phyloP scores from a whole-genome alignment of 2,329 filamentous ascomycete genomes.

The Aureobasidium sp. region DNA sequence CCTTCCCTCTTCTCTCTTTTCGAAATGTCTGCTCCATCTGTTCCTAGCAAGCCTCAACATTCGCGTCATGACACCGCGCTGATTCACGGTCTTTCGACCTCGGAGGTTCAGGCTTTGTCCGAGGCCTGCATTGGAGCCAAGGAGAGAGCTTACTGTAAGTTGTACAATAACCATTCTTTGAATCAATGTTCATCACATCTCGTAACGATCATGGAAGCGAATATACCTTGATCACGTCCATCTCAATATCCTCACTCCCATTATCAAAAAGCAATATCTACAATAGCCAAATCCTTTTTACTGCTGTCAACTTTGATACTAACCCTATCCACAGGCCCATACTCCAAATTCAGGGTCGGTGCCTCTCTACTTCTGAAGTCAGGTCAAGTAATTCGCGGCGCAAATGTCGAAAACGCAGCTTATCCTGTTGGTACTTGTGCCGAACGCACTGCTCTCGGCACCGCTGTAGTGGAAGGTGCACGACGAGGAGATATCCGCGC shows the following conservation, averaged over 20 bases:
- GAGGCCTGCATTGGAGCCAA: constrained; percentile 76
- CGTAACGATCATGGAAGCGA: no score
- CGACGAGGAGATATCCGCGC: constrained; percentile 70
- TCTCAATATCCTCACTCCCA: no score
- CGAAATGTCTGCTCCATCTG: constrained; percentile 15
- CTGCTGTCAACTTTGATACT: not conserved
- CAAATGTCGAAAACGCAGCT: constrained; percentile 92
- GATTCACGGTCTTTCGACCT: constrained; percentile 60
- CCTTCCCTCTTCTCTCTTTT: not conserved
- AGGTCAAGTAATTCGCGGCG: constrained; percentile 67
- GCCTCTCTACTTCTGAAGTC: constrained; percentile 73
- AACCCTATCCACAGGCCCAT: constrained; percentile 63
- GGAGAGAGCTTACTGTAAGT: constrained; percentile 79
- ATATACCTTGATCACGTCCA: no score
- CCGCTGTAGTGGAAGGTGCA: constrained; percentile 69
- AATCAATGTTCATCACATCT: not conserved
- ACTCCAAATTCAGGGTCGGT: constrained; percentile 93
- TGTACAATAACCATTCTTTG: not conserved
- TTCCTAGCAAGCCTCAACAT: constrained; percentile 37
- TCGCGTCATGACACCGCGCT: constrained; percentile 43
- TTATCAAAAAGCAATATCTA: no score
- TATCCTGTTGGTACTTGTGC: constrained; percentile 98
- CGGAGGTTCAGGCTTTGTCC: constrained; percentile 72
- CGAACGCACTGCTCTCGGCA: constrained; percentile 89
- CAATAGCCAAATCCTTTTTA: no score